Percentiles rank a stretch among this genome's conserved stretches.
Evolutionary conservation across 2,329 filamentous ascomycete species (phyloP).

Genomic region (Pseudovirgaria hyperparasitica): DNA sequence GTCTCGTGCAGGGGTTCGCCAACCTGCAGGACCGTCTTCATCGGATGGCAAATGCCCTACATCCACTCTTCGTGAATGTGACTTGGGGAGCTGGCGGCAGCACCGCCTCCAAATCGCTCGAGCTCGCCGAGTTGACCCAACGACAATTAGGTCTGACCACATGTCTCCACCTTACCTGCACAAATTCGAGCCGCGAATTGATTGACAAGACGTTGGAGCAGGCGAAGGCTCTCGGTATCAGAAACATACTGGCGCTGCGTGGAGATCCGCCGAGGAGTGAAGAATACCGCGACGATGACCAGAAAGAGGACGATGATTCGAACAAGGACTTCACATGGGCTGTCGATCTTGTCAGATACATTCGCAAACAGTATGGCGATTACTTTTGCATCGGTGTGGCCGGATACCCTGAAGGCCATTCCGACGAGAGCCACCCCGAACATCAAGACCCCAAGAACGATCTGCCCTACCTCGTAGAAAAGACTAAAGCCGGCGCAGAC

Average conservation of each 20-base stretch:
- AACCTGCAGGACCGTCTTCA: conserved; percentile 88
- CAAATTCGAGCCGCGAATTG: conserved; percentile 81
- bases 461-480: conserved; percentile 78
- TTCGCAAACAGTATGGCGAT: conserved; percentile 71
- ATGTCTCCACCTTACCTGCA: conserved; percentile 91
- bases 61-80: conserved; percentile 89
- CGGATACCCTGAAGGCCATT: conserved; percentile 89
- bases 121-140: conserved; percentile 91
- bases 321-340: conserved; percentile 81
- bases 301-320: conserved; percentile 46
- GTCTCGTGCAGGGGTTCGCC: conserved; percentile 53
- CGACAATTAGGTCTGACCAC: conserved; percentile 84
- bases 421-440: conserved; percentile 81
- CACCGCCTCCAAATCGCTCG: conserved; percentile 79
- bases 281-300: conserved; percentile 63
- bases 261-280: conserved; percentile 83
- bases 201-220: conserved; percentile 85
- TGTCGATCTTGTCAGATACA: conserved; percentile 79
- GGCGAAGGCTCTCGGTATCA: conserved; percentile 77
- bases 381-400: conserved; percentile 96
- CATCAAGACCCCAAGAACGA: conserved; percentile 54
- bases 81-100: conserved; percentile 96
- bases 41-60: conserved; percentile 84
- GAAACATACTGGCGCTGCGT: conserved; percentile 84
- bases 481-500: conserved; percentile 81